These are phyloP conservation scores for Astragalus membranaceus DNA, from an alignment of 306 rosid genomes.

Conservation along the genomic window DNA sequence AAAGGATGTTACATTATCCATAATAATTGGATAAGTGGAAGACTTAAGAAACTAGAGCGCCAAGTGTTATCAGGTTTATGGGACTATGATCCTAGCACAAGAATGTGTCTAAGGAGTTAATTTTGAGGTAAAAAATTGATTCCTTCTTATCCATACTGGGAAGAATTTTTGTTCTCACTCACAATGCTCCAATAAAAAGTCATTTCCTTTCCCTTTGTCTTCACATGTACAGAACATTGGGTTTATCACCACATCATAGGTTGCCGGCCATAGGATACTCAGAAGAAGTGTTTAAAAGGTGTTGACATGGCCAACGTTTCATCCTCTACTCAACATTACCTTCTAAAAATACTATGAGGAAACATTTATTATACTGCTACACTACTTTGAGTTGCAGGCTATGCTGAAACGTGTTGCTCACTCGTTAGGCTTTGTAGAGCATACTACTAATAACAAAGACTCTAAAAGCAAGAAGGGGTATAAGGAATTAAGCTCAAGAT, in stretches of 20 bases:
- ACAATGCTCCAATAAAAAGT: background rate
- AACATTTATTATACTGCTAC: slow-evolving; percentile 15
- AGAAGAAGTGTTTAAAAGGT: slow-evolving; percentile 19
- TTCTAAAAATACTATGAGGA: slow-evolving; percentile 25
- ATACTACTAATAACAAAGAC: background rate
- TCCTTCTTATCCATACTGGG: slow-evolving; percentile 30
- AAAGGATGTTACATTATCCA: slow-evolving; percentile 70
- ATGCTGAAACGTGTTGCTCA: slow-evolving; percentile 47
- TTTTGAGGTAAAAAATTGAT: slow-evolving; percentile 24
- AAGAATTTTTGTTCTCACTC: slow-evolving; percentile 28
- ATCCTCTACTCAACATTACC: slow-evolving; percentile 23
- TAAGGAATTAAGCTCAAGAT: slow-evolving; percentile 10
- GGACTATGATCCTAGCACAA: slow-evolving; percentile 73
- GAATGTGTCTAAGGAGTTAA: slow-evolving; percentile 53
- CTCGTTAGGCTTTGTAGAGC: slow-evolving; percentile 36
- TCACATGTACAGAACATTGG: slow-evolving; percentile 28
- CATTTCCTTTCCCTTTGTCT: slow-evolving; percentile 25
- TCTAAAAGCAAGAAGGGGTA: slow-evolving; percentile 16
- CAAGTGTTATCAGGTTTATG: slow-evolving; percentile 78
- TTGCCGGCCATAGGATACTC: slow-evolving; percentile 42
- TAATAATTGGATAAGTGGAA: slow-evolving; percentile 89
- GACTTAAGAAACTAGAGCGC: slow-evolving; percentile 83
- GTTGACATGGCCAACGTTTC: background rate
- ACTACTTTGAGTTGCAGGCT: slow-evolving; percentile 21
- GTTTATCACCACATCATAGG: slow-evolving; percentile 25